A percentile compares a stretch with the other conserved stretches of the same genome.
Evolutionary conservation across 2,329 filamentous ascomycete species (phyloP).

Genomic region (Lasiodiplodia sp.): DNA sequence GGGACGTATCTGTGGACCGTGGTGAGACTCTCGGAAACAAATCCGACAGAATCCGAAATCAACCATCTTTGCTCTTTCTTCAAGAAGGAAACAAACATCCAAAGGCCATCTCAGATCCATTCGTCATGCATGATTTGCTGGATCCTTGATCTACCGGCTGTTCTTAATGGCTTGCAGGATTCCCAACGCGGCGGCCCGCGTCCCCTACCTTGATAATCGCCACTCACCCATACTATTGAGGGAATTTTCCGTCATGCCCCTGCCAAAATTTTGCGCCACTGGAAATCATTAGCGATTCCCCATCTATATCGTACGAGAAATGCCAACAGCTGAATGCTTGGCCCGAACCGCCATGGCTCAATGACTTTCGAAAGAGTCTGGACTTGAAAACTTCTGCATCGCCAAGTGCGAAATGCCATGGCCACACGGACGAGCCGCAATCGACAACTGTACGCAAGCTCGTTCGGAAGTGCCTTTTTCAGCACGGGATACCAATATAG

Average conservation of each 20-base stretch:
- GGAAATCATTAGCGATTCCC: background rate
- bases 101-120: background rate
- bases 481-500: background rate
- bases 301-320: no score
- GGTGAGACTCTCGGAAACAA: background rate
- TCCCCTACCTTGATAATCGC: background rate
- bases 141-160: background rate
- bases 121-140: background rate
- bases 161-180: slow-evolving; percentile 12
- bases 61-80: no score
- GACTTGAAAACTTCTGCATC: background rate
- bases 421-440: background rate
- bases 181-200: slow-evolving; percentile 11
- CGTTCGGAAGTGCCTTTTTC: no score
- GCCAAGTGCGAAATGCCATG: background rate
- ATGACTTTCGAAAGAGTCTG: background rate
- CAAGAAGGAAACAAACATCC: no score
- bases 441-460: background rate
- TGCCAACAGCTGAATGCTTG: background rate
- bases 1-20: slow-evolving; percentile 3
- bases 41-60: slow-evolving; percentile 13
- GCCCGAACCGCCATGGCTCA: background rate
- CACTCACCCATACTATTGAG: background rate
- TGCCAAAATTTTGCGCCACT: background rate
- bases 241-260: background rate